Base-by-base conservation (phyloP, 2,329 filamentous ascomycete species). In the Truncatella angustata region DNA sequence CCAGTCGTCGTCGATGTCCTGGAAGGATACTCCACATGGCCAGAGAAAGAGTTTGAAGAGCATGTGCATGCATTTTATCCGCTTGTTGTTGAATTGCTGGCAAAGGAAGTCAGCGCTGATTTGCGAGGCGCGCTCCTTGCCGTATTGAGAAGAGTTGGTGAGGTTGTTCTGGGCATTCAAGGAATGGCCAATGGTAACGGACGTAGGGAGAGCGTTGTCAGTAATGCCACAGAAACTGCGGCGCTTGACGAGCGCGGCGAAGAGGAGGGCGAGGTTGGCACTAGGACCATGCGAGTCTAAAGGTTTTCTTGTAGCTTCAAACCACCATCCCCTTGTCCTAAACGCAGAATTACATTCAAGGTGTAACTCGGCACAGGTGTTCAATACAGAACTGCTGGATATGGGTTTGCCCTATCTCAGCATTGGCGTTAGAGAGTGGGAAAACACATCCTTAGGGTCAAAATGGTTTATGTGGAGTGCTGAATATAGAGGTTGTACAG, bases 1-100 rank as follows among this genome's bases (percentile, higher is more conserved):
- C 94, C 94, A 0, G 94, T 99, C 0, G 94, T 99, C 2, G 91
- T 99, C 16, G 94, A 96, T 66, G 94, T 99, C 7, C 78, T 99
- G 9, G 93, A 99, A 65, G 94, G 94, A 1, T 97, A 93, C 68
- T 86, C 86, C 0, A 87, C 84, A 5, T 97, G 97, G 73, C 89
- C 91, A 0, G 79, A 83, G 16, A 80, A 85, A 21, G 89, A 90
- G 39, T 99, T 99, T 62, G 82, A 82, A 50, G 84, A 86, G 53
- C 86, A 97, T 62, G 81, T 96, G 6, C 77, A 82, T 42, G 85
- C 85, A 3, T 97, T 99, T 69, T 96, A 96, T 64, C 91, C 92
- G 3, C 75, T 97, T 14, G 83, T 86, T 4, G 85, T 97, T 0
- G 91, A 95, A 49, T 74, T 99, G 14, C 76, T 99, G 51, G 83